Conservation (phyloP, 1,284 basidiomycete genomes). For the Singerocomus rubriflavus region DNA sequence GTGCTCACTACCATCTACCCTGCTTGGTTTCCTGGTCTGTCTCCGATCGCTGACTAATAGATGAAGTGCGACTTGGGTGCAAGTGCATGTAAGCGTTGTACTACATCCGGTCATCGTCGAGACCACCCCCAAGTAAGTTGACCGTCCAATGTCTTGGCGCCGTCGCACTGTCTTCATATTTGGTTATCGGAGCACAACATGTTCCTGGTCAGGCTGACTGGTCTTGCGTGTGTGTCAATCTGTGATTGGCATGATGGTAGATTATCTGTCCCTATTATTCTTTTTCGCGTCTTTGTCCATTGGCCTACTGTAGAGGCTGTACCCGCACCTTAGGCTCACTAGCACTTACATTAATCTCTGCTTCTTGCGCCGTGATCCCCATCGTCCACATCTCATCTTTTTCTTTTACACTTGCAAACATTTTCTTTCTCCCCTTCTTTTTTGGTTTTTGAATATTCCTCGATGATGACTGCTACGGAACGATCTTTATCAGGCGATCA, state of each 20-base stretch:
- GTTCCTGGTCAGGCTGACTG: conserved; percentile 11
- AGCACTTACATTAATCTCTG: conserved; percentile 15
- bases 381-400: not conserved
- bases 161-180: conserved; percentile 24
- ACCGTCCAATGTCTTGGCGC: conserved; percentile 1
- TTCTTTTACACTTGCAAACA: not conserved
- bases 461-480: conserved; percentile 8
- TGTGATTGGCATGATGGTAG: conserved; percentile 9
- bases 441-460: too few relatives aligned
- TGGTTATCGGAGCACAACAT: conserved; percentile 20
- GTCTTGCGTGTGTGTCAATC: conserved; percentile 11
- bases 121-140: conserved; percentile 78
- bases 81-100: conserved; percentile 71
- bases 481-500: conserved; percentile 25
- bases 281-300: conserved; percentile 8
- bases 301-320: conserved; percentile 15
- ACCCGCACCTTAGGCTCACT: conserved; percentile 1
- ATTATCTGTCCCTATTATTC: not conserved
- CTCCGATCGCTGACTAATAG: conserved; percentile 36
- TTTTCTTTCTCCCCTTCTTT: too few relatives aligned
- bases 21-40: conserved; percentile 9
- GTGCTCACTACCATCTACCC: conserved; percentile 7
- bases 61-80: conserved; percentile 80
- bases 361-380: not conserved
- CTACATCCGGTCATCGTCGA: conserved; percentile 70